Percentiles rank a stretch among this genome's conserved stretches.
Conservation (phyloP, 106 monocot species). For the Dendrobium catenatum region DNA sequence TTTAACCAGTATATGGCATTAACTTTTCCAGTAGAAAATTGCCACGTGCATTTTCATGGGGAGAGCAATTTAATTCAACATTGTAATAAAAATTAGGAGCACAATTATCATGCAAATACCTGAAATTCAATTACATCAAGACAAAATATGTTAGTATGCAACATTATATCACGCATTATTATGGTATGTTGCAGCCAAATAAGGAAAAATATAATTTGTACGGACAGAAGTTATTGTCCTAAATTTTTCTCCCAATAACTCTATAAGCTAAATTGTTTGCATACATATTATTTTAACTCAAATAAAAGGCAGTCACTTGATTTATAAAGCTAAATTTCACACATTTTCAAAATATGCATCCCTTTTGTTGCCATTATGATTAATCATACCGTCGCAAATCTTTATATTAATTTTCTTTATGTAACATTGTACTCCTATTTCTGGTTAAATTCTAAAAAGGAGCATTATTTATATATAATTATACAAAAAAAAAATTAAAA, state of each 20-base stretch:
- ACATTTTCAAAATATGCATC: background rate
- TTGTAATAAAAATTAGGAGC: background rate
- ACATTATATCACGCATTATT: background rate
- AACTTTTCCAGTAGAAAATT: background rate
- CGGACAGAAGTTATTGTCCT: background rate
- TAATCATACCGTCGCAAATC: background rate
- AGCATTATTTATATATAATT: no score
- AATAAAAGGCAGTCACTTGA: no score
- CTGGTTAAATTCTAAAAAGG: no score
- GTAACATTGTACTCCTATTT: background rate
- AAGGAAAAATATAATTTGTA: background rate
- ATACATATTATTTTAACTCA: background rate
- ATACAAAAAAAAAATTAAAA: no score
- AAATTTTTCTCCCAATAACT: background rate
- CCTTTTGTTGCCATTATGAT: background rate
- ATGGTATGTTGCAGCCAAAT: background rate
- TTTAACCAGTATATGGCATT: background rate
- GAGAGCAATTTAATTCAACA: background rate
- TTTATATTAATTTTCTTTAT: background rate
- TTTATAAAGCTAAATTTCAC: background rate
- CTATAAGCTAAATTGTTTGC: background rate
- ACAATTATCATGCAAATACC: background rate
- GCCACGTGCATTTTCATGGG: background rate
- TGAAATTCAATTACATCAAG: background rate
- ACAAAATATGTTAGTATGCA: background rate